Evolutionary conservation across 2,329 filamentous ascomycete genomes (phyloP), one percentile per base, ranked within the genome.

Genomic region (Paecilomyces variotii): DNA sequence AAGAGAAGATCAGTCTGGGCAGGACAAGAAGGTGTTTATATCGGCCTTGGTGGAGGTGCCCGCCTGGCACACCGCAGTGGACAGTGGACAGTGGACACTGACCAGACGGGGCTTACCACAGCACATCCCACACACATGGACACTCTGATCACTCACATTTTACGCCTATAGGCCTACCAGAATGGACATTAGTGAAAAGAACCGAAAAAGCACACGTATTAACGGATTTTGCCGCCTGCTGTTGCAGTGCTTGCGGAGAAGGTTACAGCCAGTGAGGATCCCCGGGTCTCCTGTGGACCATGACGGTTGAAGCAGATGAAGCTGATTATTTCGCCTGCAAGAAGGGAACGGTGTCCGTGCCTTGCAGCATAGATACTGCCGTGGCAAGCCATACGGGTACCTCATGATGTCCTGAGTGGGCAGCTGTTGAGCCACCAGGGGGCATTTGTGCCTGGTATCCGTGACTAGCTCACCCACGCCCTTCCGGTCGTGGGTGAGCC

Each of bases 1-100:
- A 60, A 59, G 45, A 62, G 54, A 61, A 61, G 39, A 61, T 19
- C n/a, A 51, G 28, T 25, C 55, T 54, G 56, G 53, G n/a, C 59
- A 55, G 57, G 59, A 51, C 54, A 34, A 25, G 30, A 32, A 32
- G 54, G 54, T 24, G 53, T 30, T 54, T 54, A 54, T 35, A 39
- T 34, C 49, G 52, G 19, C 25, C 24, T 45, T 45, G n/a, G 39
- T 45, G 39, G 39, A 45, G 39, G 14, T 45, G 5, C 39, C n/a
- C 39, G 39, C 39, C 39, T 45, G 35, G 35, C 35, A 32, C 30
- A 32, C 30, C 30, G 30, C 30, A 32, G 30, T 19, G 19, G 19
- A 19, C 30, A 32, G 30, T 19, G 19, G 19, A 19, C 30, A 7
- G 14, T 39, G 35, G 35, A 45, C 35, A 45, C 39, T 19, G 14